Base-by-base conservation (phyloP, 2,329 filamentous ascomycete species). In the Ceratocystis alfenasii region DNA sequence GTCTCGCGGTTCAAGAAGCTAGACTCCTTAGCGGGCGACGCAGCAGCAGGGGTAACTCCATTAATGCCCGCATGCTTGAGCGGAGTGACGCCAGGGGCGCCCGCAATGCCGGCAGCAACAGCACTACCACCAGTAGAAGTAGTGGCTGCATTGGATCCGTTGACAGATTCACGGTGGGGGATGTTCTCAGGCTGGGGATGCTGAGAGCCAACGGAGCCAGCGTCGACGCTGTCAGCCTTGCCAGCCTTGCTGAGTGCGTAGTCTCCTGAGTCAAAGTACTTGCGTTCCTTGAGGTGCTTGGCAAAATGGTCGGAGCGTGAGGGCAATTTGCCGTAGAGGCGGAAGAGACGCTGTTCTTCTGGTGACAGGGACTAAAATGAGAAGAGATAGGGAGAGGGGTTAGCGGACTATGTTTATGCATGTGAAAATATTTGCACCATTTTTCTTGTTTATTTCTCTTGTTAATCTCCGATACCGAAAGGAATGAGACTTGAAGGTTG, bases 251-350 rank as follows among this genome's bases (percentile, higher is more conserved):
- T 93, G 79, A 96, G 89, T 74, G 92, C 92, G 73, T 96, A 96
- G 79, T 96, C 91, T 74, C 91, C 92, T 68, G 89, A 94, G 80
- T 96, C 91, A 77, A 96, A 96, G 80, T 96, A 96, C 80, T 95
- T 99, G 80, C 94, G 92, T 77, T 97, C 94, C 83, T 96, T 96
- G 75, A 97, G 85, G 75, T 97, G 95, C 81, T 97, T 97, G 81
- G 95, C 91, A 72, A 97, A 87, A 73, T 96, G 84, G 77, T 96
- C 93, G 76, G 92, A 95, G 77, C 94, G 94, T 77, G 89, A 95
- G 70, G 94, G 94, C 68, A 97, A 87, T 79, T 97, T 97, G 78
- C 94, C 94, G 77, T 99, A 99, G 70, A 97, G 87, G 70, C 92
- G 89, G 82, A 97, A 94, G 74, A 97, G 87, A 69, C 90, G 89